Evolutionary conservation across 768 basidiomycete genomes (phyloP).

Genomic region (Amyloporia xantha): DNA sequence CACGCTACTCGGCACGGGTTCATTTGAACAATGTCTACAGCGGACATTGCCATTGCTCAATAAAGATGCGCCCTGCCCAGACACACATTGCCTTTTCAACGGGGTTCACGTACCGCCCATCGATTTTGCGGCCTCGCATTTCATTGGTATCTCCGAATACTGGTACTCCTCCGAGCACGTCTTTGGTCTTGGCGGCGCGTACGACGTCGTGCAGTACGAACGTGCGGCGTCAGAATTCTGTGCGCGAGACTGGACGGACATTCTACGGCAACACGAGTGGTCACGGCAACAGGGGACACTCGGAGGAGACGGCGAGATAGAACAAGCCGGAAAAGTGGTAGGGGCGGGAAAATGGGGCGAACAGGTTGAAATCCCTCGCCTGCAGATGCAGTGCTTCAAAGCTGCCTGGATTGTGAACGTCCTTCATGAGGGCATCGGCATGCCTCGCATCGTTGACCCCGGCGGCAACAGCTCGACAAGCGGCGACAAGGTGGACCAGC

Average conservation of each 20-base stretch:
- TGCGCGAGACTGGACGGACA: constrained; percentile 66
- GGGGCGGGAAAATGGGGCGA: constrained; percentile 63
- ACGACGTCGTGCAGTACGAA: constrained; percentile 95
- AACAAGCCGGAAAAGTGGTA: constrained; percentile 53
- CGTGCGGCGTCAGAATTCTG: constrained; percentile 88
- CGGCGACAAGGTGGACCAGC: constrained; percentile 62
- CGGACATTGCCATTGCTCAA: constrained; percentile 75
- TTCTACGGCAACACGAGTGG: constrained; percentile 57
- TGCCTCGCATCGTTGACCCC: constrained; percentile 85
- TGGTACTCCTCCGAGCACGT: constrained; percentile 99
- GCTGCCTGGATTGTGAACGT: constrained; percentile 98
- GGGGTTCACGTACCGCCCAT: constrained; percentile 92
- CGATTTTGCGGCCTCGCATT: constrained; percentile 87
- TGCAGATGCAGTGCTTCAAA: constrained; percentile 99
- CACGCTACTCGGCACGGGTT: constrained; percentile 78
- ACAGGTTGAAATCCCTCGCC: constrained; percentile 71
- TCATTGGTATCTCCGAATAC: constrained; percentile 97
- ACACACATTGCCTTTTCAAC: constrained; percentile 86
- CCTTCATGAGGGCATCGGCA: constrained; percentile 90
- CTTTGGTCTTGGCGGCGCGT: constrained; percentile 89
- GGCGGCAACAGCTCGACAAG: constrained; percentile 71
- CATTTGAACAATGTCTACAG: constrained; percentile 78
- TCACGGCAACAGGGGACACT: constrained; percentile 38
- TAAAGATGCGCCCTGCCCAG: constrained; percentile 75
- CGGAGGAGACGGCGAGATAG: constrained; percentile 59